Conservation (phyloP, 257 asterid genomes). For the Haberlea rhodopensis region DNA sequence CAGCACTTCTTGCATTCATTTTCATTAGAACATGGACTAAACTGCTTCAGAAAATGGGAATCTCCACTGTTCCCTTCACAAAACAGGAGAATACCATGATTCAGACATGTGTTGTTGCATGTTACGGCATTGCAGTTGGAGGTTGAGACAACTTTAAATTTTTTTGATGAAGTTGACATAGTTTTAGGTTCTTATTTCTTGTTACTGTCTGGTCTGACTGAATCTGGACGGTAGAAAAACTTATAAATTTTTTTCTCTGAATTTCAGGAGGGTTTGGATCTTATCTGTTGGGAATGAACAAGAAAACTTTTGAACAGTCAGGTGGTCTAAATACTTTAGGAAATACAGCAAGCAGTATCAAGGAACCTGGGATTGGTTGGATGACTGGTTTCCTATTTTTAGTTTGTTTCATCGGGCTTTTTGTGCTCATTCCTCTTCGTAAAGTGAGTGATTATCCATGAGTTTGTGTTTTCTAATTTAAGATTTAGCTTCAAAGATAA, state of each 20-base stretch:
- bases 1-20: constrained; percentile 70
- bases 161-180: background rate
- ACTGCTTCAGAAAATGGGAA: constrained; percentile 40
- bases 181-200: background rate
- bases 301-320: constrained; percentile 63
- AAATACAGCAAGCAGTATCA: constrained; percentile 59
- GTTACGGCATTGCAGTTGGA: constrained; percentile 77
- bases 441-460: constrained; percentile 40
- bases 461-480: background rate
- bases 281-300: constrained; percentile 68
- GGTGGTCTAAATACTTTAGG: constrained; percentile 55
- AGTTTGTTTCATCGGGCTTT: constrained; percentile 78
- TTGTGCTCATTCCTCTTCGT: constrained; percentile 82
- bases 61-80: constrained; percentile 63
- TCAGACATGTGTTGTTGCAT: constrained; percentile 86
- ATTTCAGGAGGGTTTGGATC: constrained; percentile 86
- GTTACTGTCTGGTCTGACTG: background rate
- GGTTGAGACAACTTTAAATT: constrained; percentile 30
- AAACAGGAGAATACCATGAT: constrained; percentile 94
- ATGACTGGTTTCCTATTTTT: constrained; percentile 64
- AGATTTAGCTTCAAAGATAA: background rate
- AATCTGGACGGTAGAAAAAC: background rate
- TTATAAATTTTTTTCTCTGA: background rate
- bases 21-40: constrained; percentile 60
- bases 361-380: constrained; percentile 84